These are phyloP conservation scores for Penicillium antarcticum DNA, from an alignment of 495 filamentous ascomycete species.

Conservation along the genomic window DNA sequence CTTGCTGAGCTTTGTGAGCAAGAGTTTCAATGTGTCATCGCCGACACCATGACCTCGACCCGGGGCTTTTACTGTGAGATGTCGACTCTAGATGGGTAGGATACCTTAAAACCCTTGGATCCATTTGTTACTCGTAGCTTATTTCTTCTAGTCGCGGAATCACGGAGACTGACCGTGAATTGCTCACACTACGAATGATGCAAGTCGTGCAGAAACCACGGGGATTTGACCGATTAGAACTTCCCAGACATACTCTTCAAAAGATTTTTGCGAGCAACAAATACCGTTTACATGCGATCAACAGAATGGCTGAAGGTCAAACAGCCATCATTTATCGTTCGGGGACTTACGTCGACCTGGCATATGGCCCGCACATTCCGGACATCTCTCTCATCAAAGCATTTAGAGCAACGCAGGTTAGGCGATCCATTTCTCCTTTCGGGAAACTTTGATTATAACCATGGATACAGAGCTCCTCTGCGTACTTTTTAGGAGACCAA, in stretches of 20 bases:
- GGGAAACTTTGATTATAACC: too few species aligned
- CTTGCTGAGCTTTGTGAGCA: too few species aligned
- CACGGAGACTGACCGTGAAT: too few species aligned
- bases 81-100: too few species aligned
- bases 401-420: constrained; percentile 83
- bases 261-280: constrained; percentile 97
- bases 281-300: constrained; percentile 94
- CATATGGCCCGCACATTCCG: constrained; percentile 80
- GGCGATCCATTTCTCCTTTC: not conserved
- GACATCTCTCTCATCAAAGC: constrained; percentile 89
- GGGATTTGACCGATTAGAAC: constrained; percentile 81
- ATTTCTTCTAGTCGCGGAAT: too few species aligned
- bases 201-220: too few species aligned
- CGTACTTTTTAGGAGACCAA: constrained; percentile 92
- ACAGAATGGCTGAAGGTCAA: constrained; percentile 86
- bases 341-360: constrained; percentile 76
- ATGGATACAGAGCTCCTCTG: constrained; percentile 85
- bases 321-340: constrained; percentile 91
- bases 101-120: too few species aligned
- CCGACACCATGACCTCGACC: too few species aligned
- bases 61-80: too few species aligned
- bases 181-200: too few species aligned
- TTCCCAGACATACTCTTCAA: constrained; percentile 82
- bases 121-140: too few species aligned
- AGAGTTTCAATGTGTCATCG: too few species aligned